Conservation (phyloP, 202 grass and related monocot genomes). For the Carex sylvatica region DNA sequence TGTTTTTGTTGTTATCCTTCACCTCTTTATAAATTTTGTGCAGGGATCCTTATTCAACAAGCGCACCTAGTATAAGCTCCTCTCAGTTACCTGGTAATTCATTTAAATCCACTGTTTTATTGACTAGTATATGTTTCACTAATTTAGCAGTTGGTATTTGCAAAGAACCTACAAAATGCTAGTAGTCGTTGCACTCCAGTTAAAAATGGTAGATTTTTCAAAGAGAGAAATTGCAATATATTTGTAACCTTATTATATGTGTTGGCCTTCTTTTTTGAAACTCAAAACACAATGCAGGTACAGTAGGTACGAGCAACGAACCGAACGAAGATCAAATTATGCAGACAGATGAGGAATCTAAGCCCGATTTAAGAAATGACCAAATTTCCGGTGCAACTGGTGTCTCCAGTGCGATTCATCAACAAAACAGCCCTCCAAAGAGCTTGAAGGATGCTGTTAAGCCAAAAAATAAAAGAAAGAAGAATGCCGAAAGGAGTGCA, state of each 20-base stretch:
- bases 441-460: slow-evolving; percentile 87
- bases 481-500: slow-evolving; percentile 24
- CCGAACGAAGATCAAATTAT: slow-evolving; percentile 33
- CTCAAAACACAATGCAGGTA: slow-evolving; percentile 33
- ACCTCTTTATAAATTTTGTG: slow-evolving; percentile 42
- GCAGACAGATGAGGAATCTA: slow-evolving; percentile 37
- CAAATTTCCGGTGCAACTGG: slow-evolving; percentile 32
- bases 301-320: slow-evolving; percentile 13
- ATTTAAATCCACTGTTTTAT: slow-evolving; percentile 28
- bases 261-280: background rate
- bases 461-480: slow-evolving; percentile 71
- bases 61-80: slow-evolving; percentile 51
- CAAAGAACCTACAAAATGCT: background rate
- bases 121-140: background rate
- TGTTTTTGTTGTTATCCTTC: slow-evolving; percentile 31
- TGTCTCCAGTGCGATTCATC: slow-evolving; percentile 37
- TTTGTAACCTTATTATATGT: background rate
- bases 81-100: slow-evolving; percentile 49
- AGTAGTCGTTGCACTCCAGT: background rate
- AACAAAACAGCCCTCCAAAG: slow-evolving; percentile 43
- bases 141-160: background rate
- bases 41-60: slow-evolving; percentile 83
- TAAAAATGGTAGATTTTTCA: slow-evolving; percentile 8
- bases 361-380: slow-evolving; percentile 23
- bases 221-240: background rate